Evolutionary conservation across 345 rosid species (phyloP).

Genomic region (Dipteronia dyeriana): DNA sequence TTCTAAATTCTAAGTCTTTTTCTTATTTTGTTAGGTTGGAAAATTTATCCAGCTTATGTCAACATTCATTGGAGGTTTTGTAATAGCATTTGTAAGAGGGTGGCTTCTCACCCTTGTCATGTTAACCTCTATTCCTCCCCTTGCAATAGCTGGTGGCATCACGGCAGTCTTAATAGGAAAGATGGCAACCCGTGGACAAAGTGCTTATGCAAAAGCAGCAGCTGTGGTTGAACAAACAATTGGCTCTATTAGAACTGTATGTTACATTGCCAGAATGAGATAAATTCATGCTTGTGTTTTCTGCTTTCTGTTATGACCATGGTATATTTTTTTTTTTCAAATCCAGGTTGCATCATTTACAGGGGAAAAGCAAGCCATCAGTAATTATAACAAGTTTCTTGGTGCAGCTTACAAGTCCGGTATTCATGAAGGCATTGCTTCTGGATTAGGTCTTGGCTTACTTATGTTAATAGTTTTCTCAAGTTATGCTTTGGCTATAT

Average conservation of each 20-base stretch:
- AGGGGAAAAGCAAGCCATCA: constrained; percentile 79
- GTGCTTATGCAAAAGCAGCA: constrained; percentile 76
- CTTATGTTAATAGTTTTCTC: constrained; percentile 44
- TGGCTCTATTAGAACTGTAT: constrained; percentile 83
- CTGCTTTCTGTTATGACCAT: background rate
- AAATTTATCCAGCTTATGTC: constrained; percentile 70
- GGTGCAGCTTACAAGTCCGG: constrained; percentile 66
- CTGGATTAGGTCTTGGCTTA: constrained; percentile 71
- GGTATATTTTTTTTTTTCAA: background rate
- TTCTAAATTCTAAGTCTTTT: background rate
- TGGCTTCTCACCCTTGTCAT: constrained; percentile 88
- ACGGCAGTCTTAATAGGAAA: constrained; percentile 53
- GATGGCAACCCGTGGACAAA: constrained; percentile 67
- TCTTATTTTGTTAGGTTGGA: constrained; percentile 60
- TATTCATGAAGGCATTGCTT: constrained; percentile 57
- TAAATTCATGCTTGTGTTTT: background rate
- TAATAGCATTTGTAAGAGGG: constrained; percentile 70
- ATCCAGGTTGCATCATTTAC: constrained; percentile 88
- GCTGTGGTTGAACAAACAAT: constrained; percentile 71
- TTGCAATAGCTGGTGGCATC: constrained; percentile 61
- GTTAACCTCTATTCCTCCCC: constrained; percentile 67
- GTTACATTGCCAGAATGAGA: constrained; percentile 2
- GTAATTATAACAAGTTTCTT: constrained; percentile 56
- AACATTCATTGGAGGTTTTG: constrained; percentile 80
- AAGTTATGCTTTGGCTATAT: constrained; percentile 70